These are phyloP conservation scores for Tephrocybe sp. DNA, from an alignment of 768 basidiomycete species.

Conservation along the genomic window DNA sequence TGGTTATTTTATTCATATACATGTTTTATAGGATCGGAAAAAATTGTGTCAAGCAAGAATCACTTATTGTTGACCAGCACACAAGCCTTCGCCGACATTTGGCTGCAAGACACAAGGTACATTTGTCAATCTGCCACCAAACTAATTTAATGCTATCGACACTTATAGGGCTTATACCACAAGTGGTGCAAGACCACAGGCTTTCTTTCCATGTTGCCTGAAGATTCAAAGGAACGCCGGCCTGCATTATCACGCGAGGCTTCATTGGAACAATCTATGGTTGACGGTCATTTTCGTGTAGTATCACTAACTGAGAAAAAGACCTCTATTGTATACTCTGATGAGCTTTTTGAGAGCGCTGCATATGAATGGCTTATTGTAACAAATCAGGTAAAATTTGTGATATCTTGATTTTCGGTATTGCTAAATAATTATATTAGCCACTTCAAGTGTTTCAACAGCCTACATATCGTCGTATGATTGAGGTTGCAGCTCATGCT, in stretches of 20 bases:
- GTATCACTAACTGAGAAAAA: slow-evolving; percentile 7
- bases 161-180: slow-evolving; percentile 1
- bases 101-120: slow-evolving; percentile 6
- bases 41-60: neutral
- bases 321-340: slow-evolving; percentile 15
- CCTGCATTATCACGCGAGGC: neutral
- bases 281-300: slow-evolving; percentile 4
- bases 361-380: slow-evolving; percentile 32
- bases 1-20: neutral
- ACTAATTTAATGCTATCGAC: neutral
- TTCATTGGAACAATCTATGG: neutral
- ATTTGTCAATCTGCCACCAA: neutral
- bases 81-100: slow-evolving; percentile 8
- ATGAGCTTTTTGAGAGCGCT: slow-evolving; percentile 21
- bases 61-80: neutral
- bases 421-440: neutral
- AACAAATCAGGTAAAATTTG: slow-evolving; percentile 28
- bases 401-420: neutral
- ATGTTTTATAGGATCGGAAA: neutral
- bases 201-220: slow-evolving; percentile 10
- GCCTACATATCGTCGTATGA: neutral
- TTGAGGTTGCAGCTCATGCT: neutral
- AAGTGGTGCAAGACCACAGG: slow-evolving; percentile 11
- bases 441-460: neutral
- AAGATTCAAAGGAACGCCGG: slow-evolving; percentile 15